phyloP scores from a whole-genome alignment of 2,329 filamentous ascomycete genomes.

The Arthrobotrys musiformis region DNA sequence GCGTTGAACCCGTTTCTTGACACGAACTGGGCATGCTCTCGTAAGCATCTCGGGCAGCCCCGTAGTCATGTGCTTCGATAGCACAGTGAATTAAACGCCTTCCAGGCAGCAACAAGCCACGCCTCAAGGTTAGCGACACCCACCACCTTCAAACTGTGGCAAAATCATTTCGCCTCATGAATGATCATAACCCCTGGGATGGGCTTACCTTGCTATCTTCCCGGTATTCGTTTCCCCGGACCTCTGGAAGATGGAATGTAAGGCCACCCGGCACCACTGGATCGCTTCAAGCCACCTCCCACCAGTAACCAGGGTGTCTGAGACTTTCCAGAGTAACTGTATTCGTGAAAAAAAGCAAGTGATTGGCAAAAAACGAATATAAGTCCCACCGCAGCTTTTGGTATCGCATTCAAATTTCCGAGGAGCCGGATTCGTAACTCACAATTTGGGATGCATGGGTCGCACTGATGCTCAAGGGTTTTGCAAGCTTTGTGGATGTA shows the following conservation, averaged over 20 bases:
- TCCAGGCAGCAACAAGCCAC: slow-evolving; percentile 44
- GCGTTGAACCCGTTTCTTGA: slow-evolving; percentile 73
- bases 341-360: slow-evolving; percentile 57
- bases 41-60: slow-evolving; percentile 69
- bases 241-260: slow-evolving; percentile 74
- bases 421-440: slow-evolving; percentile 59
- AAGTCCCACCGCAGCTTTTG: slow-evolving; percentile 49
- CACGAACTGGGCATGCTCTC: slow-evolving; percentile 70
- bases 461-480: slow-evolving; percentile 69
- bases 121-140: slow-evolving; percentile 39
- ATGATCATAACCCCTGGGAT: neutral
- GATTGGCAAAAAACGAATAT: neutral
- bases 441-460: slow-evolving; percentile 76
- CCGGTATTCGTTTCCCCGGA: slow-evolving; percentile 74
- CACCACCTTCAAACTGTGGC: neutral
- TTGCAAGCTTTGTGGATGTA: slow-evolving; percentile 63
- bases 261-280: slow-evolving; percentile 76
- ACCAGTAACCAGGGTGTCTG: slow-evolving; percentile 71
- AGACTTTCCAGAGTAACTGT: slow-evolving; percentile 82
- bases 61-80: slow-evolving; percentile 69
- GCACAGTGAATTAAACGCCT: slow-evolving; percentile 80
- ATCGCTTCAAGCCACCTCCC: slow-evolving; percentile 69
- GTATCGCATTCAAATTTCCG: slow-evolving; percentile 8
- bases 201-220: slow-evolving; percentile 73
- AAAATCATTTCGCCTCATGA: neutral